Evolutionary conservation across 2,329 filamentous ascomycete genomes (phyloP), one percentile per base, ranked within the genome.

Genomic region (Alternaria sp.): DNA sequence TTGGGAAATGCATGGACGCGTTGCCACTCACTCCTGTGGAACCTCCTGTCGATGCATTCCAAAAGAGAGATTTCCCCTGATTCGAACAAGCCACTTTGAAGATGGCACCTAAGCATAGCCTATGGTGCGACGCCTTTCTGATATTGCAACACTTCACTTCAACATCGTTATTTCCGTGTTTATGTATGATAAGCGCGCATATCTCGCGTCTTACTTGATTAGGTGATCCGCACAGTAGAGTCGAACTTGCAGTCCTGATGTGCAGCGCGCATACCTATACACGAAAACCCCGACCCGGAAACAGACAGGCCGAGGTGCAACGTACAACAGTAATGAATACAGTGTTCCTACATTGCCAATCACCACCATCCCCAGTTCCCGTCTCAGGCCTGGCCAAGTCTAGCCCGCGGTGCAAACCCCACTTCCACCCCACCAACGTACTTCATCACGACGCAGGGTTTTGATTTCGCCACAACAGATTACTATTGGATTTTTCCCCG

Each of bases 341-440:
- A 12, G 8, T 51, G 49, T 37, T 21, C 28, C 49, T 10, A 37
- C 49, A 11, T 23, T 41, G 2, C 6, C 30, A 23, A 37, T 23
- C 9, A 10, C 20, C 23, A 12, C 10, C 21, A 18, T 23, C 14
- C 11, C 30, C 10, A 28, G 47, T 50, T 26, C 21, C 26, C 26
- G 30, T 28, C 26, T 21, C n/a, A 43, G 33, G 15, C 25, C 55
- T 49, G 47, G 26, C 47, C 53, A 20, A 53, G 49, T 23, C 21
- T 45, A 41, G 20, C 23, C 37, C 37, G 12, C 15, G 6, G 23
- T 30, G n/a, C 18, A 41, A 18, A 58, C 60, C 60, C 60, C 60
- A 37, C 60, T 54, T 58, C 41, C 26, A 43, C 58, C 60, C 60
- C 60, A 44, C 60, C 44, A 37, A 26, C 20, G n/a, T 30, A 47